These are phyloP conservation scores for Coleophoma crateriformis DNA, from an alignment of 2,329 filamentous ascomycete species.

Conservation along the genomic window DNA sequence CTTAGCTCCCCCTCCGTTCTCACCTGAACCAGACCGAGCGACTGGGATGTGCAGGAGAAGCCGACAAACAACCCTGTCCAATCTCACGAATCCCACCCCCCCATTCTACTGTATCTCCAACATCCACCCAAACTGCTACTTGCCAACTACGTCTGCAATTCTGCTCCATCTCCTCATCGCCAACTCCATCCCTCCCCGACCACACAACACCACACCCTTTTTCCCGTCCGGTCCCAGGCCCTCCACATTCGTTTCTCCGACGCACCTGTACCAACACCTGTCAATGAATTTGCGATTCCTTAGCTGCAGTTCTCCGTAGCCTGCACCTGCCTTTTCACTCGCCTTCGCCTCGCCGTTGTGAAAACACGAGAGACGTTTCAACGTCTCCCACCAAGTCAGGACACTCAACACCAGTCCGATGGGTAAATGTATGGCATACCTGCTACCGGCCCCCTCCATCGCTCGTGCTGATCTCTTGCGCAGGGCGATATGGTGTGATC, in stretches of 20 bases:
- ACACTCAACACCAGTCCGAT: slow-evolving; percentile 12
- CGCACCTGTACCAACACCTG: slow-evolving; percentile 1
- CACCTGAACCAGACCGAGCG: too few species aligned
- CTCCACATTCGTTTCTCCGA: slow-evolving; percentile 14
- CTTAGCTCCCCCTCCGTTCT: too few species aligned
- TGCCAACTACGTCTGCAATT: too few species aligned
- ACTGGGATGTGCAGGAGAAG: too few species aligned
- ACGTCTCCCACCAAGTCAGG: slow-evolving; percentile 1
- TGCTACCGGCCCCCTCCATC: not conserved
- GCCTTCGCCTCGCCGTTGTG: slow-evolving; percentile 14
- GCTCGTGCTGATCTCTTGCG: not conserved
- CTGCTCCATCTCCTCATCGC: too few species aligned
- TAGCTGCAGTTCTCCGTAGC: slow-evolving; percentile 7
- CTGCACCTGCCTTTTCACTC: slow-evolving; percentile 20
- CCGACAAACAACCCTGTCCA: too few species aligned
- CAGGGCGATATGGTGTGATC: slow-evolving; percentile 77
- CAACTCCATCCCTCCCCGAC: not conserved
- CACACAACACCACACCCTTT: not conserved
- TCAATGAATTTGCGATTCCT: slow-evolving; percentile 17
- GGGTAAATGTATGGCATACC: slow-evolving; percentile 25
- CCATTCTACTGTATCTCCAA: too few species aligned
- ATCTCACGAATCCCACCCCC: too few species aligned
- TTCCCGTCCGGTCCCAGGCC: not conserved
- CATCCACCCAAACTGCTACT: too few species aligned
- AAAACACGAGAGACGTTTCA: not conserved